Evolutionary conservation across 2,329 filamentous ascomycete species (phyloP), one percentile per base, ranked within the genome.

Genomic region (Bimuria novae-zelandiae): DNA sequence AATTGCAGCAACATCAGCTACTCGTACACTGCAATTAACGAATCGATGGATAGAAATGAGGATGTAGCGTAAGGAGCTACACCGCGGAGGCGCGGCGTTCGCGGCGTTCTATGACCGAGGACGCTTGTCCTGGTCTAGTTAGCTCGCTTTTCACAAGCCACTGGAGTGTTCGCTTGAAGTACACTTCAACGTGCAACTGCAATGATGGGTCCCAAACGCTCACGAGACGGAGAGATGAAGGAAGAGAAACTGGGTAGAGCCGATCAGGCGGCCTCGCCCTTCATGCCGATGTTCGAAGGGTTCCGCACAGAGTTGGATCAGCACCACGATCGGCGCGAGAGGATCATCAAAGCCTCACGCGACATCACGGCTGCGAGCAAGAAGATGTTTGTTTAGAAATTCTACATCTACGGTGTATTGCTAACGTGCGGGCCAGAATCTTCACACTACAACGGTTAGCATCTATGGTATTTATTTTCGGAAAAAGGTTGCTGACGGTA

Each of bases 361-460:
- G 94, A 99, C 73, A 89, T 99, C 53, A 99, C 94, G 6, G 92
- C 91, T 0, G 80, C 92, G 49, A 96, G 91, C 76, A 99, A 99
- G 81, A 99, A 97, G 78, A 95, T 97, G 92, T 96, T 75, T 77
- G 81, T 61, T n/a, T n/a, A n/a, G n/a, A n/a, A n/a, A n/a, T n/a
- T n/a, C n/a, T n/a, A n/a, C n/a, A n/a, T n/a, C n/a, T n/a, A n/a
- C n/a, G n/a, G n/a, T 29, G 41, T 47, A 25, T 8, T 27, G 42
- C 62, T 69, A 40, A 67, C 52, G 36, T 4, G 1, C 12, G 22
- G 39, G 36, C 32, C 57, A 92, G 89, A 54, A 94, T 94, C 63
- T 94, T 94, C 73, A 84, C 89, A 1, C 77, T 94, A n/a, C 90
- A 94, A 75, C 84, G 90, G 88, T 90, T 32, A 49, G 47, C 25